A percentile compares a stretch with the other conserved stretches of the same genome.
These are phyloP conservation scores for Sedum album DNA, from an alignment of 164 flowering plant genomes.

Conservation along the genomic window DNA sequence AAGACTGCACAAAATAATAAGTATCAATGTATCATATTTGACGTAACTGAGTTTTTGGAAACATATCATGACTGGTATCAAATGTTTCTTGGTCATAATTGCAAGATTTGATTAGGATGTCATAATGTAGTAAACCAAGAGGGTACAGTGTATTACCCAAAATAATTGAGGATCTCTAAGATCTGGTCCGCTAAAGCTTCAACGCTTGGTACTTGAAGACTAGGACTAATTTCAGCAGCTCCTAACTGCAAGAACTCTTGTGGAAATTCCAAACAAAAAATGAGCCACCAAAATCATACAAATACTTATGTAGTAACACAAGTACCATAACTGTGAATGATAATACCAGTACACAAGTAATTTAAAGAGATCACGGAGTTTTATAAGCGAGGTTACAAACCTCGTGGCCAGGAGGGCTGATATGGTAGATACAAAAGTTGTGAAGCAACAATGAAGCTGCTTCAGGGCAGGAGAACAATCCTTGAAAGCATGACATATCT, in stretches of 20 bases:
- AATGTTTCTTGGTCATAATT: not conserved
- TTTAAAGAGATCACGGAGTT: not conserved
- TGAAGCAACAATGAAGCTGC: constrained; percentile 83
- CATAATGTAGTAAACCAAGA: not conserved
- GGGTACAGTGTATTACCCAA: constrained; percentile 42
- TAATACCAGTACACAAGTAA: too few species aligned
- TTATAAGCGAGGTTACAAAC: constrained; percentile 31
- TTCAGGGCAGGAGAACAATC: constrained; percentile 78
- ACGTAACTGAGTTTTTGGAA: not conserved
- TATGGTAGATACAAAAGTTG: constrained; percentile 82
- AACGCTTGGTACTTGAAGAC: constrained; percentile 39
- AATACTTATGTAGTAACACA: constrained; percentile 16
- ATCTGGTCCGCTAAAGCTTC: constrained; percentile 67
- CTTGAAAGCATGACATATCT: constrained; percentile 91
- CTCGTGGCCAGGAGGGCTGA: constrained; percentile 90
- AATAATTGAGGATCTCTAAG: constrained; percentile 58
- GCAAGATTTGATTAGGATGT: not conserved
- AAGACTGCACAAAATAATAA: constrained; percentile 29
- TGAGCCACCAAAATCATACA: constrained; percentile 17
- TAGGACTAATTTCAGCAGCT: constrained; percentile 49
- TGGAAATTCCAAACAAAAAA: constrained; percentile 16
- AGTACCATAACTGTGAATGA: too few species aligned
- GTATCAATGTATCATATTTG: constrained; percentile 10
- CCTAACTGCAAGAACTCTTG: constrained; percentile 76
- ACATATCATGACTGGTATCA: not conserved